Conservation (phyloP, 2,329 filamentous ascomycete genomes). For the Epichloe gansuensis region DNA sequence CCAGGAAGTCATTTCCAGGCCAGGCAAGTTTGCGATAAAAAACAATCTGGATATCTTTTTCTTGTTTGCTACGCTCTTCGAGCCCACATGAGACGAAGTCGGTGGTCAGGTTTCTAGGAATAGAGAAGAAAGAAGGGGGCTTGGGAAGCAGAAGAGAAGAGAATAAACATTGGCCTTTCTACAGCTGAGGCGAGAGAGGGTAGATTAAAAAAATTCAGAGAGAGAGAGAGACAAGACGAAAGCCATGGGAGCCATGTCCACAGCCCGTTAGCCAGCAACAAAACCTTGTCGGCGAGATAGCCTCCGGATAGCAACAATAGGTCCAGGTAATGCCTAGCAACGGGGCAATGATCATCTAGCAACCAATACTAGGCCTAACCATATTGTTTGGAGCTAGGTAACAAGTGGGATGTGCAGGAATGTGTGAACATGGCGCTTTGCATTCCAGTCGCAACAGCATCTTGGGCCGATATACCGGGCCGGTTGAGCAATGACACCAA, state of each 20-base stretch:
- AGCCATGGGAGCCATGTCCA: conserved; percentile 2
- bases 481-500: neutral
- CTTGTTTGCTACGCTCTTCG: neutral
- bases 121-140: neutral
- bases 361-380: conserved; percentile 5
- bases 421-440: conserved; percentile 7
- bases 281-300: conserved; percentile 5
- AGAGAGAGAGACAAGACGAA: neutral
- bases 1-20: conserved; percentile 23
- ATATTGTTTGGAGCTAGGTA: conserved; percentile 5
- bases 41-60: neutral
- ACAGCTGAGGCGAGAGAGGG: neutral
- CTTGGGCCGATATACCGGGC: conserved; percentile 3
- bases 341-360: conserved; percentile 7
- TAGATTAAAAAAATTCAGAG: neutral
- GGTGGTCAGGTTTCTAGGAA: neutral
- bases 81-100: neutral
- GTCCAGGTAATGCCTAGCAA: conserved; percentile 6
- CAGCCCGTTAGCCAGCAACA: neutral
- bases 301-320: conserved; percentile 7
- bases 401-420: conserved; percentile 7
- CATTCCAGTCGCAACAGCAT: conserved; percentile 8
- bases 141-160: neutral
- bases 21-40: neutral
- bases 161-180: neutral